phyloP scores from a whole-genome alignment of 2,329 filamentous ascomycete genomes.

The Pseudohalonectria lignicola region DNA sequence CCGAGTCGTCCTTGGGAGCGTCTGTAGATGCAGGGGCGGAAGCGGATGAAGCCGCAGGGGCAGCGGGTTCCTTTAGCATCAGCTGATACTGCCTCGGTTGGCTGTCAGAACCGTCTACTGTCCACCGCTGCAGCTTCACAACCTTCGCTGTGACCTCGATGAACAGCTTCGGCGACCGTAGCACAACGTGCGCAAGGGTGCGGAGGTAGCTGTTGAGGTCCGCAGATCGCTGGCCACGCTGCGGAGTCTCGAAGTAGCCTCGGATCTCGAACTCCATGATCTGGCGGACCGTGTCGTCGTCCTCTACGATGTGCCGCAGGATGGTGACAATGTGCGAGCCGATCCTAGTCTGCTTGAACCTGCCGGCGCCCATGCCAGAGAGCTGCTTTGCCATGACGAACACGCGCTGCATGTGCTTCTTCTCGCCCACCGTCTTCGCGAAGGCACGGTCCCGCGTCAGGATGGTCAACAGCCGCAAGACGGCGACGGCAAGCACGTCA shows the following conservation, averaged over 20 bases:
- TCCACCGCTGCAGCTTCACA: conserved; percentile 59
- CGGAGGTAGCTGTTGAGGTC: conserved; percentile 68
- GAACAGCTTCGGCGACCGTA: conserved; percentile 77
- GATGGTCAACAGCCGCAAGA: conserved; percentile 75
- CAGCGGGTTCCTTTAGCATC: conserved; percentile 26
- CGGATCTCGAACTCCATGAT: conserved; percentile 87
- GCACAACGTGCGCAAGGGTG: conserved; percentile 64
- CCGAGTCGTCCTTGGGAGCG: conserved; percentile 23
- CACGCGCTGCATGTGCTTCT: conserved; percentile 76
- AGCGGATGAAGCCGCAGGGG: conserved; percentile 10
- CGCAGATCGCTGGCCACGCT: conserved; percentile 37
- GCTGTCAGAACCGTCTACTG: conserved; percentile 13
- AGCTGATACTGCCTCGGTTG: conserved; percentile 20
- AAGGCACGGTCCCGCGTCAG: conserved; percentile 70
- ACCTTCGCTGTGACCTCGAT: conserved; percentile 80
- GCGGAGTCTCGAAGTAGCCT: conserved; percentile 58
- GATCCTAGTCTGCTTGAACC: conserved; percentile 47
- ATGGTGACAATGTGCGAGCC: conserved; percentile 67
- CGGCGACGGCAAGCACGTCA: conserved; percentile 69
- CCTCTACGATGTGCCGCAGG: conserved; percentile 85
- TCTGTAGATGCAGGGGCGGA: not conserved
- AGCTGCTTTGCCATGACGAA: conserved; percentile 96
- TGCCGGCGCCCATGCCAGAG: conserved; percentile 64
- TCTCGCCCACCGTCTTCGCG: conserved; percentile 70
- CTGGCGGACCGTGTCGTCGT: conserved; percentile 81